phyloP scores from a whole-genome alignment of 495 filamentous ascomycete genomes.

The Tetracladium setigerum region DNA sequence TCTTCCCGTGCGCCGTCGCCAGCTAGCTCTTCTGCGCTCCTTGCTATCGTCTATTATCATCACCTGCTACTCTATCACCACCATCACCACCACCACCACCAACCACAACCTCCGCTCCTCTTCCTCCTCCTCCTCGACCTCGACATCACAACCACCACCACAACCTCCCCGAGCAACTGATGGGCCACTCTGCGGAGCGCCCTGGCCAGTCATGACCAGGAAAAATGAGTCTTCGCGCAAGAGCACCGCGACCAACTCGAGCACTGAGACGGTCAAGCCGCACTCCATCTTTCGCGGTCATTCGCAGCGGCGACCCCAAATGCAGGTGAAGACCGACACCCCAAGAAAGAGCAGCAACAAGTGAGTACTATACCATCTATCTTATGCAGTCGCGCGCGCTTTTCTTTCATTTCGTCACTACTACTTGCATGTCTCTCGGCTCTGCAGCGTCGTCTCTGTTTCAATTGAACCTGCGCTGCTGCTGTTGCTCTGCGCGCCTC shows the following conservation, averaged over 20 bases:
- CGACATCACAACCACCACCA: background rate
- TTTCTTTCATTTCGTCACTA: background rate
- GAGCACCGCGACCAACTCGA: constrained; percentile 57
- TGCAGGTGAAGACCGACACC: constrained; percentile 47
- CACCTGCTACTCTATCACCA: constrained; percentile 6
- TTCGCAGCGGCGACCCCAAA: constrained; percentile 39
- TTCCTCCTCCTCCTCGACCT: background rate
- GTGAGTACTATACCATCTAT: no score
- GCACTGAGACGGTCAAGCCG: constrained; percentile 49
- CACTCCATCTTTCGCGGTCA: constrained; percentile 26
- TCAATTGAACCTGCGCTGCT: no score
- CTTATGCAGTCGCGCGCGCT: constrained; percentile 27
- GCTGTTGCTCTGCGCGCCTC: constrained; percentile 1
- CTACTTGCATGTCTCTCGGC: no score
- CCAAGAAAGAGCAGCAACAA: constrained; percentile 28
- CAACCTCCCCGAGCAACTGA: constrained; percentile 4
- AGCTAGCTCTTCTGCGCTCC: no score
- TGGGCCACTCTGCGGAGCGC: constrained; percentile 13
- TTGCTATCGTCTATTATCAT: background rate
- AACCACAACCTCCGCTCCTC: background rate
- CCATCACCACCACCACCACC: background rate
- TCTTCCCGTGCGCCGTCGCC: no score
- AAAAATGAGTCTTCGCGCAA: constrained; percentile 47
- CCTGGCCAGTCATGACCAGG: constrained; percentile 46
- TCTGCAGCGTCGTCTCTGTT: background rate